These are phyloP conservation scores for Mycena sp. DNA, from an alignment of 1,284 basidiomycete genomes.

Conservation along the genomic window DNA sequence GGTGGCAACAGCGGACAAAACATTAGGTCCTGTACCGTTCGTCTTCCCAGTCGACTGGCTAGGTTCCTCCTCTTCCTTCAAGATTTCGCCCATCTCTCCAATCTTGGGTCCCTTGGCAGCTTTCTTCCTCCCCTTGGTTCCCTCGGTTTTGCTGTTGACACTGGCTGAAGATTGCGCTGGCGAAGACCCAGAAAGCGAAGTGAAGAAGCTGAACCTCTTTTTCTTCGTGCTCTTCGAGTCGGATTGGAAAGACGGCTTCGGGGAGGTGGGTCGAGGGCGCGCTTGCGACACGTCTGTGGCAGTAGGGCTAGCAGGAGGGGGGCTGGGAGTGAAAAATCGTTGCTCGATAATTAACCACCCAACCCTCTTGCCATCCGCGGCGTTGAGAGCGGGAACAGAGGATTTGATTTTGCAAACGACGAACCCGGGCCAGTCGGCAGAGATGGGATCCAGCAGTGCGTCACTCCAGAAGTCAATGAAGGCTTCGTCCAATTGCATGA, in stretches of 20 bases:
- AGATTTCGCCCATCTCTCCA: constrained; percentile 73
- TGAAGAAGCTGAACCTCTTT: constrained; percentile 71
- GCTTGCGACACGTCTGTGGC: constrained; percentile 8
- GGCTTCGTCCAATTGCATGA: constrained; percentile 75
- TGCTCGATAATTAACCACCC: constrained; percentile 76
- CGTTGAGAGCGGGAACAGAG: constrained; percentile 29
- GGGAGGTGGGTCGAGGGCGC: constrained; percentile 50
- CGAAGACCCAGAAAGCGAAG: constrained; percentile 35
- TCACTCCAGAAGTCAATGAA: constrained; percentile 84
- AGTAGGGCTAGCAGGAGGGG: constrained; percentile 38
- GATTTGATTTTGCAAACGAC: constrained; percentile 71
- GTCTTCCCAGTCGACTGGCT: constrained; percentile 26
- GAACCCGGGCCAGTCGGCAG: constrained; percentile 70
- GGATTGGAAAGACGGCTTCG: constrained; percentile 59
- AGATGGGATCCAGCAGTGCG: constrained; percentile 70
- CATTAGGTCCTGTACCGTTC: constrained; percentile 3
- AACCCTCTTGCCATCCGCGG: constrained; percentile 47
- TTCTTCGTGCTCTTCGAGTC: constrained; percentile 54
- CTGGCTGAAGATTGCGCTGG: constrained; percentile 30
- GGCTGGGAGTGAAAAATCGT: constrained; percentile 51
- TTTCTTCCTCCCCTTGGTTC: constrained; percentile 32
- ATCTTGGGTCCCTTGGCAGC: constrained; percentile 48
- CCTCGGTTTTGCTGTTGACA: constrained; percentile 31
- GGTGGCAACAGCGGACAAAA: constrained; percentile 22
- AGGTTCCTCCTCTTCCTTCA: constrained; percentile 58